Evolutionary conservation across 768 basidiomycete species (phyloP).

Genomic region (Lactarius evosmus): DNA sequence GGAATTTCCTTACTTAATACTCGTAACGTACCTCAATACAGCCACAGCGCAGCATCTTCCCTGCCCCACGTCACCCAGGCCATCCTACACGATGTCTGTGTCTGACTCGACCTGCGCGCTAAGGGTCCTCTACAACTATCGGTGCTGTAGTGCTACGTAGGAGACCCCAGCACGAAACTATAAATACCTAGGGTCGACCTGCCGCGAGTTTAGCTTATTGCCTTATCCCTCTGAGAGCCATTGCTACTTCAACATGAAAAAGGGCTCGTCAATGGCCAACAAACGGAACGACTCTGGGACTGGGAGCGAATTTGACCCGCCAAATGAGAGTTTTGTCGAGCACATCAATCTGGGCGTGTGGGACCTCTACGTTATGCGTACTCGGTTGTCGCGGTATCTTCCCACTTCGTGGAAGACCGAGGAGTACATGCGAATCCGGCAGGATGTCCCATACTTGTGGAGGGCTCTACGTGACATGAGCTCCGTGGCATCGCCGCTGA

Average conservation of each 20-base stretch:
- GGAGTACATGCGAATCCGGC: background rate
- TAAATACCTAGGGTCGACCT: background rate
- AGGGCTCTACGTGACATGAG: slow-evolving; percentile 43
- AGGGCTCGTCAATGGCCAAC: background rate
- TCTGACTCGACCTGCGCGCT: background rate
- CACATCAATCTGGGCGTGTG: background rate
- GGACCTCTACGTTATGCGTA: background rate
- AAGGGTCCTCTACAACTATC: too few species aligned
- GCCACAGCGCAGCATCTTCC: too few species aligned
- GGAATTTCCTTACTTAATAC: too few species aligned
- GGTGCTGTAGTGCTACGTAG: too few species aligned
- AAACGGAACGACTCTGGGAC: background rate
- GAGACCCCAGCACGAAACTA: background rate
- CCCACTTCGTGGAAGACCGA: background rate
- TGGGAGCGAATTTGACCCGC: background rate
- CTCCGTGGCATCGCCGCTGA: slow-evolving; percentile 2
- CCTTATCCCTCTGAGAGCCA: background rate
- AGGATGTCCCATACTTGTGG: slow-evolving; percentile 33
- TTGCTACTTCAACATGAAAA: background rate
- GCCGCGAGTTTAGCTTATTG: background rate
- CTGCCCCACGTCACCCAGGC: too few species aligned
- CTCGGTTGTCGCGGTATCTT: background rate
- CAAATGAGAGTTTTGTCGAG: background rate
- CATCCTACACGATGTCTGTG: too few species aligned
- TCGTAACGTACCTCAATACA: too few species aligned